Conservation (phyloP, 768 basidiomycete species). For the Lactifluus echinatus region DNA sequence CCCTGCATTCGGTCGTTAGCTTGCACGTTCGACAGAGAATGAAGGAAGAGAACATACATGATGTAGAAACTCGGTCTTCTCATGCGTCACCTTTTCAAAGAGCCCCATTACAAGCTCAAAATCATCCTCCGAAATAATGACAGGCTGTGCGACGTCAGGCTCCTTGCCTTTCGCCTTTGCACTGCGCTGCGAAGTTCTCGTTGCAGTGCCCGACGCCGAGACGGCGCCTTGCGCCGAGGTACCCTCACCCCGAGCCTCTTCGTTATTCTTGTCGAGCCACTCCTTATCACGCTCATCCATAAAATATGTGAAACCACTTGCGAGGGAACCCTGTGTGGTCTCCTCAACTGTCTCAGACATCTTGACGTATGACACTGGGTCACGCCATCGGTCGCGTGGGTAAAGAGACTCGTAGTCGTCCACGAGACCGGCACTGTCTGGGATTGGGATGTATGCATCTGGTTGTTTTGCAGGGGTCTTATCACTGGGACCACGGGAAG, state of each 20-base stretch:
- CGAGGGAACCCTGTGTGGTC: constrained; percentile 46
- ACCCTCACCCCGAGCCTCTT: constrained; percentile 77
- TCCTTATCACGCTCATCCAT: constrained; percentile 96
- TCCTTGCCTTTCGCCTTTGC: constrained; percentile 82
- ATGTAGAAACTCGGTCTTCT: constrained; percentile 83
- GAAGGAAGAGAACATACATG: constrained; percentile 47
- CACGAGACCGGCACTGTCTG: constrained; percentile 77
- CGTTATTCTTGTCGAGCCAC: constrained; percentile 91
- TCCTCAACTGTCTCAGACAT: constrained; percentile 87
- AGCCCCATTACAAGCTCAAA: constrained; percentile 95
- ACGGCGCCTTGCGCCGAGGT: constrained; percentile 69
- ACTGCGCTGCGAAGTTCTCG: constrained; percentile 45
- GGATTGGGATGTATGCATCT: constrained; percentile 82
- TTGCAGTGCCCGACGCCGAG: constrained; percentile 46
- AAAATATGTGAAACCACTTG: constrained; percentile 76
- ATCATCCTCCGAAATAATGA: constrained; percentile 79
- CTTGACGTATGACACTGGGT: constrained; percentile 69
- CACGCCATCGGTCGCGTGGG: constrained; percentile 56
- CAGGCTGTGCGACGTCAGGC: constrained; percentile 53
- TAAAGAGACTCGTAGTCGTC: constrained; percentile 76
- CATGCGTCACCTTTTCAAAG: constrained; percentile 85
- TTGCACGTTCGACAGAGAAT: not conserved
- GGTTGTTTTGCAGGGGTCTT: constrained; percentile 33
- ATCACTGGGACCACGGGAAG: constrained; percentile 31
- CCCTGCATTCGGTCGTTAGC: constrained; percentile 32